Conservation (phyloP, 495 filamentous ascomycete species). For the Jackrogersella multiformis region DNA sequence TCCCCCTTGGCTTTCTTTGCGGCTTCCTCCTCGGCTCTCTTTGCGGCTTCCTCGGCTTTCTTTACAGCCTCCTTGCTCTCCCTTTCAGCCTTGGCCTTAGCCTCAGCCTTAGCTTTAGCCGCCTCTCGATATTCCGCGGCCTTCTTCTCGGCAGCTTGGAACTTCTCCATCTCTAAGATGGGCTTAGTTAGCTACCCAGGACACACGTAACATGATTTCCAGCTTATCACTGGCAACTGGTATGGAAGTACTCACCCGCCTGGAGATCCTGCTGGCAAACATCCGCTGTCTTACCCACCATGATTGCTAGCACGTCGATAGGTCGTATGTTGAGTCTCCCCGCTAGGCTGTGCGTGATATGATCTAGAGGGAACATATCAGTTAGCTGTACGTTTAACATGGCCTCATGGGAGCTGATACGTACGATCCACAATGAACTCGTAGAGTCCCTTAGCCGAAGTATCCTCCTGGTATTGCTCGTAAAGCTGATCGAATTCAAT, state of each 20-base stretch:
- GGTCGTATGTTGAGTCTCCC: constrained; percentile 10
- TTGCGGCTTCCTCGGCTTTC: not conserved
- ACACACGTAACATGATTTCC: not conserved
- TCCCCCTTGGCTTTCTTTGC: not conserved
- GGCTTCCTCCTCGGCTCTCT: not conserved
- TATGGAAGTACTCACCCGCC: constrained; percentile 16
- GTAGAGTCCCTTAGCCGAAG: constrained; percentile 33
- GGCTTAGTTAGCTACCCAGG: not conserved
- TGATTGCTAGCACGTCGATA: constrained; percentile 32
- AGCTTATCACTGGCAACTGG: too few species aligned
- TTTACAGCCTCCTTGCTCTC: not conserved
- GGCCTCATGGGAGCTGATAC: not conserved
- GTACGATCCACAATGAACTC: constrained; percentile 38
- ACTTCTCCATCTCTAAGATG: constrained; percentile 12
- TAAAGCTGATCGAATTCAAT: constrained; percentile 37
- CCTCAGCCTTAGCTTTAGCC: not conserved
- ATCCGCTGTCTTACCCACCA: constrained; percentile 29
- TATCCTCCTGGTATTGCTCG: constrained; percentile 33
- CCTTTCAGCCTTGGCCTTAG: not conserved
- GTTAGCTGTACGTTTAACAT: not conserved
- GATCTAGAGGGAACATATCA: constrained; percentile 13
- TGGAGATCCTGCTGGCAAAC: constrained; percentile 28
- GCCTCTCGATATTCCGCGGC: constrained; percentile 5
- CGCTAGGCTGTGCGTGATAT: constrained; percentile 26
- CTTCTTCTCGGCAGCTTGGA: constrained; percentile 20